Conservation (phyloP, 306 rosid species). For the Pyrus communis region DNA sequence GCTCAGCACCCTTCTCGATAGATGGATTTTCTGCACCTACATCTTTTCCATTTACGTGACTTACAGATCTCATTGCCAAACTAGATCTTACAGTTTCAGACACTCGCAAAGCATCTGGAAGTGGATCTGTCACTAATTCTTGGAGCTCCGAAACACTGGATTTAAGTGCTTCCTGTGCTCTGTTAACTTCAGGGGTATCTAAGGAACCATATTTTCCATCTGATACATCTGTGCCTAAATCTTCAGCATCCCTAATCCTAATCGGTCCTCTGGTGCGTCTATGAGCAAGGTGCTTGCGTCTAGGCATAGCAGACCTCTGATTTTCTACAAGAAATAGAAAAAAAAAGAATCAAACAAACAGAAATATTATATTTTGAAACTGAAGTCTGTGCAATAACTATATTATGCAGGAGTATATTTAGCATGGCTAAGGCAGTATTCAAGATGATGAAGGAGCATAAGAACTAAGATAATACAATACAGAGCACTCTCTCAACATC, state of each 20-base stretch:
- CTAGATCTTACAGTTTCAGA: constrained; percentile 41
- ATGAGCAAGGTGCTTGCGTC: constrained; percentile 34
- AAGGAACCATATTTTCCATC: constrained; percentile 10
- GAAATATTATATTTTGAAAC: not conserved
- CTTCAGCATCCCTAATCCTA: constrained; percentile 37
- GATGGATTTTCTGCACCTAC: constrained; percentile 20
- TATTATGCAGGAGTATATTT: not conserved
- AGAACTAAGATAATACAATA: not conserved
- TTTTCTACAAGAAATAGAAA: constrained; percentile 19
- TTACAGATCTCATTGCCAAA: constrained; percentile 25
- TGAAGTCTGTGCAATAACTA: not conserved
- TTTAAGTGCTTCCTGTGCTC: constrained; percentile 53
- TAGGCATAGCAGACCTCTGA: constrained; percentile 16
- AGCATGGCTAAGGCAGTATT: not conserved
- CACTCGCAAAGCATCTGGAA: constrained; percentile 48
- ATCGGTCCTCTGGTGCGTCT: constrained; percentile 39
- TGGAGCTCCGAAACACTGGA: constrained; percentile 50
- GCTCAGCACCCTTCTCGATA: constrained; percentile 17
- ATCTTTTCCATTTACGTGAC: constrained; percentile 7
- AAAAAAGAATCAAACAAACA: not conserved
- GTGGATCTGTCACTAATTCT: constrained; percentile 64
- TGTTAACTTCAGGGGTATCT: constrained; percentile 34
- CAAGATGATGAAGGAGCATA: no score
- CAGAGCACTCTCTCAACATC: not conserved
- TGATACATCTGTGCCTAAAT: constrained; percentile 9